phyloP scores from a whole-genome alignment of 2,329 filamentous ascomycete genomes.

The Colletotrichum sansevieriae region DNA sequence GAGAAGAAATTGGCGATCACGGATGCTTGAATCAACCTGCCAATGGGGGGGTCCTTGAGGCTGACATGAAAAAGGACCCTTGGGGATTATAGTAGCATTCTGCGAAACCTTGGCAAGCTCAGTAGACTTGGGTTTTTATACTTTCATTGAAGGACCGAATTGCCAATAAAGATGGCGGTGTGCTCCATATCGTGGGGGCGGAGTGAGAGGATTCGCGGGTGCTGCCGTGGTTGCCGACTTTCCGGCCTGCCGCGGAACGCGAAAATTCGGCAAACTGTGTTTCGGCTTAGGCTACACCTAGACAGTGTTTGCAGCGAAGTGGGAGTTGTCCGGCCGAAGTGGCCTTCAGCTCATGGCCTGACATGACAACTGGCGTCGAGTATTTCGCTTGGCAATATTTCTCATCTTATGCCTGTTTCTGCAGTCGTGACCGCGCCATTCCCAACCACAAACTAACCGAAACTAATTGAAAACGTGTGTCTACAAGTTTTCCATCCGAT shows the following conservation, averaged over 20 bases:
- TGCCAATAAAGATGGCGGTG: neutral
- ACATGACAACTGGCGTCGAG: no score
- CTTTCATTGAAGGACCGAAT: neutral
- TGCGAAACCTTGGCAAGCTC: no score
- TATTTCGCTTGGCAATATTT: no score
- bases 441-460: no score
- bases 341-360: neutral
- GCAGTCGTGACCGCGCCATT: no score
- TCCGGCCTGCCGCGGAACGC: neutral
- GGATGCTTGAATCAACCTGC: neutral
- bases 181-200: neutral
- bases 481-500: no score
- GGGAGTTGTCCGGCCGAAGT: neutral
- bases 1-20: neutral
- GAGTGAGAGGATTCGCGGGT: slow-evolving; percentile 16
- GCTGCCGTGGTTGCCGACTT: neutral
- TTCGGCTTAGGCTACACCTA: slow-evolving; percentile 12
- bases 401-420: no score
- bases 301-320: neutral
- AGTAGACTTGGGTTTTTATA: no score
- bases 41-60: neutral
- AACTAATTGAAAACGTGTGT: no score
- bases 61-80: no score
- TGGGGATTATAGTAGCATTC: no score
- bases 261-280: slow-evolving; percentile 5